These are phyloP conservation scores for Lodderomyces metapsilosis DNA, from an alignment of 1,139 yeast species.

Conservation along the genomic window DNA sequence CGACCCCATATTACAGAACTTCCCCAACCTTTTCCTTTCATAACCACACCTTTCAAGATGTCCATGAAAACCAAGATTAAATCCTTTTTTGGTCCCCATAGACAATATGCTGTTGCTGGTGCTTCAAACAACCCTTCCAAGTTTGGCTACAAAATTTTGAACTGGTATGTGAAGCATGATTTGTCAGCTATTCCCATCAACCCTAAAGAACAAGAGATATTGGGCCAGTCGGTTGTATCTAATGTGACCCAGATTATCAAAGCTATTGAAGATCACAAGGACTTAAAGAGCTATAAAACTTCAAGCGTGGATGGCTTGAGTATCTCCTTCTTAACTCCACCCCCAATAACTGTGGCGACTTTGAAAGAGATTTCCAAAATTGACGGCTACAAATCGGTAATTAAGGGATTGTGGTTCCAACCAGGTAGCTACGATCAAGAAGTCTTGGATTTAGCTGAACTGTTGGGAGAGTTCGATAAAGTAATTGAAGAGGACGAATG, in stretches of 20 bases:
- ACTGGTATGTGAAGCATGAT: conserved; percentile 62
- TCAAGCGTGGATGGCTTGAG: conserved; percentile 43
- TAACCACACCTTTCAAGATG: conserved; percentile 19
- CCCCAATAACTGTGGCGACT: conserved; percentile 51
- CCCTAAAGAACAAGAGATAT: conserved; percentile 49
- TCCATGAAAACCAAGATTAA: conserved; percentile 40
- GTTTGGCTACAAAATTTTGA: conserved; percentile 68
- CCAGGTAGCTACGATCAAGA: conserved; percentile 69
- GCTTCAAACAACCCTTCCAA: conserved; percentile 66
- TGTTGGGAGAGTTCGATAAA: conserved; percentile 40
- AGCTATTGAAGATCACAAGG: conserved; percentile 22
- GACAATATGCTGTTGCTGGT: conserved; percentile 70
- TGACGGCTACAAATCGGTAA: conserved; percentile 27
- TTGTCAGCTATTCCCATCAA: conserved; percentile 70
- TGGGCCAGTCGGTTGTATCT: conserved; percentile 41
- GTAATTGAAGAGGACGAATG: conserved; percentile 64
- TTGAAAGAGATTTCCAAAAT: conserved; percentile 40
- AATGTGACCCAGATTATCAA: conserved; percentile 35
- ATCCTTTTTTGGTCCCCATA: conserved; percentile 50
- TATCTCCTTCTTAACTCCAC: conserved; percentile 73
- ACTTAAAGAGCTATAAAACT: conserved; percentile 27
- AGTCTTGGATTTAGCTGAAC: conserved; percentile 44
- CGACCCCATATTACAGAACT: background rate
- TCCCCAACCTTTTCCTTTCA: too few species aligned
- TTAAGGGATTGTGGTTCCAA: conserved; percentile 76